These are phyloP conservation scores for Aristolochia californica DNA, from an alignment of 164 flowering plant genomes.

Conservation along the genomic window DNA sequence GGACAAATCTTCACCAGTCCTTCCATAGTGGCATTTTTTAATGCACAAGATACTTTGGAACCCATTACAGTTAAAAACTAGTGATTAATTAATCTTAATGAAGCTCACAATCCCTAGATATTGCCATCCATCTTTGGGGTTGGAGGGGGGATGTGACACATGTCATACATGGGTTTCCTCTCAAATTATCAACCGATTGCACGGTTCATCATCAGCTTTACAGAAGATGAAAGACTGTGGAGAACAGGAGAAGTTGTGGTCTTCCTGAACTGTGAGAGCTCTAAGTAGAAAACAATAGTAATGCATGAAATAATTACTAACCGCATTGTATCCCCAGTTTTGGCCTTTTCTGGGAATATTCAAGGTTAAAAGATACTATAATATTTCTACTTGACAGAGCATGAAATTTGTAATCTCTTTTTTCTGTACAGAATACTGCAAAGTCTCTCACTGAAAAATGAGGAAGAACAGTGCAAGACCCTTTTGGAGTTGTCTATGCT, in stretches of 20 bases:
- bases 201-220: neutral
- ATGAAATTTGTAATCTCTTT: neutral
- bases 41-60: too few relatives aligned
- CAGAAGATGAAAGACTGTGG: neutral
- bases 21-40: too few relatives aligned
- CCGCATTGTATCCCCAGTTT: neutral
- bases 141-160: too few relatives aligned
- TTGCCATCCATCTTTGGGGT: too few relatives aligned
- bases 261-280: too few relatives aligned
- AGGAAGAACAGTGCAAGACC: neutral
- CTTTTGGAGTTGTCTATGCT: neutral
- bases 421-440: neutral
- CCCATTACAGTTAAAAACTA: too few relatives aligned
- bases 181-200: too few relatives aligned
- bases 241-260: conserved; percentile 2
- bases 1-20: too few relatives aligned
- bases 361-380: neutral
- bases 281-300: too few relatives aligned
- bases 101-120: too few relatives aligned
- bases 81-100: too few relatives aligned
- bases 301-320: conserved; percentile 2
- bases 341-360: neutral
- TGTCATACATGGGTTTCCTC: too few relatives aligned
- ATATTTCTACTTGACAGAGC: neutral
- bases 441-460: neutral